phyloP scores from a whole-genome alignment of 148 eudicot species.

The Limonium bicolor region DNA sequence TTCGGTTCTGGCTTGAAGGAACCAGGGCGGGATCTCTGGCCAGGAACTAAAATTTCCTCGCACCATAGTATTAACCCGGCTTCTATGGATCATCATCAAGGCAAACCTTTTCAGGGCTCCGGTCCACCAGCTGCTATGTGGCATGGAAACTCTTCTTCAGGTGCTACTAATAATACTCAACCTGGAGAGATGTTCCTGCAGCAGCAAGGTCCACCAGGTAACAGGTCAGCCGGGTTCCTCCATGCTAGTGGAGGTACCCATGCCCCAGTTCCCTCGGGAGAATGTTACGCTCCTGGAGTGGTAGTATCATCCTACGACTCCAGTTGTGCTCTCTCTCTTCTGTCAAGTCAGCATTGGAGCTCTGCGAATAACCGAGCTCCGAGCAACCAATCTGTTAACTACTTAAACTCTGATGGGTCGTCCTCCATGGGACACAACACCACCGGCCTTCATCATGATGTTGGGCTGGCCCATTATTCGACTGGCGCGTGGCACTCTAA shows the following conservation, averaged over 20 bases:
- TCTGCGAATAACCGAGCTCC: slow-evolving; percentile 38
- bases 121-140: no score
- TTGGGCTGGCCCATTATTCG: no score
- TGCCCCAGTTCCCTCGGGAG: slow-evolving; percentile 33
- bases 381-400: slow-evolving; percentile 21
- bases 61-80: no score
- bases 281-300: slow-evolving; percentile 45
- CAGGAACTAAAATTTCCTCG: slow-evolving; percentile 24
- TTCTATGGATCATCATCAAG: slow-evolving; percentile 2
- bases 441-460: no score
- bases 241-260: slow-evolving; percentile 14
- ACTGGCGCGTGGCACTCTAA: slow-evolving; percentile 55
- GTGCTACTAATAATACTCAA: no score
- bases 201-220: slow-evolving; percentile 4
- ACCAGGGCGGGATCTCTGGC: slow-evolving; percentile 31
- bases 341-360: slow-evolving; percentile 88
- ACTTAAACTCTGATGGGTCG: slow-evolving; percentile 23
- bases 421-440: slow-evolving; percentile 9
- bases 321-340: slow-evolving; percentile 99
- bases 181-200: slow-evolving; percentile 21
- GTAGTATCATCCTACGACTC: no score
- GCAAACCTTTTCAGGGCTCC: slow-evolving; percentile 23
- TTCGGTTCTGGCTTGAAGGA: slow-evolving; percentile 36
- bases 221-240: slow-evolving; percentile 3
- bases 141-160: slow-evolving; percentile 38